Base-by-base conservation (phyloP, 441 rosid genomes). In the Populus hybrid region DNA sequence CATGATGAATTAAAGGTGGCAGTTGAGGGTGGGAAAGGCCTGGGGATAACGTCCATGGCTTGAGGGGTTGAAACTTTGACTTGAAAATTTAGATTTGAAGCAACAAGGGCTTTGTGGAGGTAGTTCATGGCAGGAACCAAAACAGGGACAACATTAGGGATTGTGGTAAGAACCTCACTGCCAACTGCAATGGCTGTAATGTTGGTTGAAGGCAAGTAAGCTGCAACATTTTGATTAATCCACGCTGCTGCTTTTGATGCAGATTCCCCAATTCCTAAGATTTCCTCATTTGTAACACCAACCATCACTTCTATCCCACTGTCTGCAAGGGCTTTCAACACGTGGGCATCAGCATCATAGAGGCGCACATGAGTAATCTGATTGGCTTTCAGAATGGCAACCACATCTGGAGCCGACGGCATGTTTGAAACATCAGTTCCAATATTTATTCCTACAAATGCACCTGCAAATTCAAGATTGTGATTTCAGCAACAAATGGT, bases 151-250 rank as follows among this genome's bases (percentile, higher is more conserved):
- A 85, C 90, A 76, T 93, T 93, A n/a, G 99, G 98, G 54, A 87
- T 69, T 30, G 88, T 18, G 57, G 97, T 87, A 63, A 93, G 94
- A 84, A 96, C 94, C 85, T 96, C 94, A 46, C 94, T 96, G 72
- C 99, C 99, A 24, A 94, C 98, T 9, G 98, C 92, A 81, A 96
- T 88, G 76, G 95, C 94, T 8, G 99, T 91, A 50, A 96, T 94
- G 76, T 96, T 96, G 63, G 98, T 93, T 1, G 89, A 85, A 78
- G 99, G 98, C 57, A 94, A 42, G 79, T 96, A 93, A 40, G 98
- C 83, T 2, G 91, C 97, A 2, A 96, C 91, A 76, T 96, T 96
- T 76, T 87, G 90, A 83, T 88, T 92, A 34, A 94, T 75, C 99
- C 99, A 96, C 14, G 84, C 86, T 34, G 98, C 99, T 11, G 98